Conservation (phyloP, 1,284 basidiomycete genomes). For the Inonotus hispidus region DNA sequence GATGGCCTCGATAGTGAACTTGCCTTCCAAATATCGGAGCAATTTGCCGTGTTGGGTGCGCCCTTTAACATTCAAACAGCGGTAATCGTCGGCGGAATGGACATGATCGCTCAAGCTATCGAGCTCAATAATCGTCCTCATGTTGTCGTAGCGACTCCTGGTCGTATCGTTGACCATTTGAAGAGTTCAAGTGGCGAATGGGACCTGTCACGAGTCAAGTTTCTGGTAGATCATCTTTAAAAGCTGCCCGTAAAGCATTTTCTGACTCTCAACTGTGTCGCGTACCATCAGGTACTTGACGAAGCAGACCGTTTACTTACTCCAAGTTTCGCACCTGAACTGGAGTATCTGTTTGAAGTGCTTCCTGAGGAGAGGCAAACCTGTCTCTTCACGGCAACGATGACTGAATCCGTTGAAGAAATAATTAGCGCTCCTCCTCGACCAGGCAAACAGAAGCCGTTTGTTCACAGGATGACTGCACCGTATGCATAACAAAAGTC, state of each 20-base stretch:
- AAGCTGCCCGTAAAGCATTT: background rate
- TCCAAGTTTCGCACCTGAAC: conserved; percentile 84
- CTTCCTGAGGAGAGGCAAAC: conserved; percentile 90
- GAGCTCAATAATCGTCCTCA: conserved; percentile 87
- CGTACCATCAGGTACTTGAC: conserved; percentile 69
- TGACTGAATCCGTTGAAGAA: conserved; percentile 83
- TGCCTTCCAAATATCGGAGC: conserved; percentile 95
- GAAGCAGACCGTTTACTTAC: conserved; percentile 95
- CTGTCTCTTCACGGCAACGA: conserved; percentile 93
- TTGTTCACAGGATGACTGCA: conserved; percentile 80
- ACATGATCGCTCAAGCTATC: conserved; percentile 93
- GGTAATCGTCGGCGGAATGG: conserved; percentile 96
- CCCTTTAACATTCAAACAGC: conserved; percentile 78
- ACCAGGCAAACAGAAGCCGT: conserved; percentile 81
- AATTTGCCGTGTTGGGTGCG: conserved; percentile 88
- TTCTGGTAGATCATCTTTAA: conserved; percentile 56
- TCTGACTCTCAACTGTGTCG: background rate
- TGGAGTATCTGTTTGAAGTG: conserved; percentile 73
- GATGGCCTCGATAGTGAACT: conserved; percentile 61
- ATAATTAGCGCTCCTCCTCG: conserved; percentile 72
- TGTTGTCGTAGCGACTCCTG: conserved; percentile 94
- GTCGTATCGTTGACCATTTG: conserved; percentile 89
- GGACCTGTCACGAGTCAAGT: conserved; percentile 82
- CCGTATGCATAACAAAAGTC: conserved; percentile 44
- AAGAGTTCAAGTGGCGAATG: conserved; percentile 76